Base-by-base conservation (phyloP, 495 filamentous ascomycete species). In the Pyrenopolyporus hunteri region DNA sequence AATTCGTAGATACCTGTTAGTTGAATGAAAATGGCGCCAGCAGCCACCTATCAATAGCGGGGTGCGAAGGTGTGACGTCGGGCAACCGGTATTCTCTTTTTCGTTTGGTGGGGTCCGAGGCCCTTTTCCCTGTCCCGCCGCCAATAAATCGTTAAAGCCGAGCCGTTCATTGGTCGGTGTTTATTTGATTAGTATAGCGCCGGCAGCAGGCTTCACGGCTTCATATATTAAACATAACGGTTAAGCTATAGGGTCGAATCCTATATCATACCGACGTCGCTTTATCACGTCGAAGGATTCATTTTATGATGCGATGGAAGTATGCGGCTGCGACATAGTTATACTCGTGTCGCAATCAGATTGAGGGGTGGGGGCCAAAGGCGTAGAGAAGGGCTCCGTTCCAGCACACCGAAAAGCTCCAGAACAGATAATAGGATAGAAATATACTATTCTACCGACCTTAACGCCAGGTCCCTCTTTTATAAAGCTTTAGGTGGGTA, bases 21-120 rank as follows among this genome's bases (percentile, higher is more conserved):
- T n/a, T n/a, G n/a, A n/a, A 13, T 4, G 44, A n/a, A 14, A 43
- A 58, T 59, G 48, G 55, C 55, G 61, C 61, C 54, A 58, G 55
- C 55, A 55, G 10, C 25, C n/a, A 6, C 5, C 9, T 29, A 29
- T 14, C 10, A 23, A 11, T 14, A n/a, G 20, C 22, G 6, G 10
- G 26, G 9, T 44, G 4, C 2, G 32, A 53, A 35, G 43, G 47
- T 64, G 61, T 64, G 61, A 64, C 54, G 61, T 64, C 48, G 54
- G 48, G 32, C 23, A 9, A 1, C 25, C 22, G 44, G 36, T 47
- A 45, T 33, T 46, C 17, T n/a, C 11, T 7, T 6, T 23, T 40
- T 39, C 36, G 33, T 46, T 23, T 37, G 55, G 49, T 35, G 55
- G 55, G 55, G 54, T 54, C 36, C 16, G 17, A 25, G 17, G 2